phyloP scores from a whole-genome alignment of 139 green algal species.

The Chlamydomonas incerta region DNA sequence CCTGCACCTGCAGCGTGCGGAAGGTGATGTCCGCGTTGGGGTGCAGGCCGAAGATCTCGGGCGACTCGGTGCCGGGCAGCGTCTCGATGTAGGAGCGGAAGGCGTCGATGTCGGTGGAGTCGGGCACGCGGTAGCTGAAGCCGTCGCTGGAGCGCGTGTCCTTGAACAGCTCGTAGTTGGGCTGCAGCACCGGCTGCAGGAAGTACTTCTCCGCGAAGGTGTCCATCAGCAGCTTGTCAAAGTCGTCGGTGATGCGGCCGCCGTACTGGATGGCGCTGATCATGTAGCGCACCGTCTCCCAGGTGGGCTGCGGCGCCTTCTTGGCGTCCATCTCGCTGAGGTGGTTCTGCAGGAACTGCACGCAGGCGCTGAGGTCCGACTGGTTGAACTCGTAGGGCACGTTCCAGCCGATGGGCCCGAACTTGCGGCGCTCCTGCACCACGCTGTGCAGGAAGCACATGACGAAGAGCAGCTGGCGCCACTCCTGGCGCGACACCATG shows the following conservation, averaged over 20 bases:
- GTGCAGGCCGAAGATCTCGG: conserved; percentile 96
- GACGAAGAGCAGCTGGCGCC: conserved; percentile 93
- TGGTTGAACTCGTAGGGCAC: conserved; percentile 98
- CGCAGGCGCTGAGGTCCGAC: conserved; percentile 88
- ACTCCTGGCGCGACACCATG: conserved; percentile 82
- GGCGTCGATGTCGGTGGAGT: conserved; percentile 82
- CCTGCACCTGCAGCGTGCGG: conserved; percentile 86
- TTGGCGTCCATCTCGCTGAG: conserved; percentile 94
- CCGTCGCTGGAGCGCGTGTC: conserved; percentile 69
- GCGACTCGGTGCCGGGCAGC: conserved; percentile 79
- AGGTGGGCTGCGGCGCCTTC: conserved; percentile 75
- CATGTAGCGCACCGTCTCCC: conserved; percentile 94
- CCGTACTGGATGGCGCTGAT: conserved; percentile 94
- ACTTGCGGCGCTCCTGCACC: conserved; percentile 94
- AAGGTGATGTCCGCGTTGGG: conserved; percentile 96
- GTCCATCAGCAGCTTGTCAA: conserved; percentile 93
- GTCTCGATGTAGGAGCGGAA: conserved; percentile 86
- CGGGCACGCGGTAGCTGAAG: conserved; percentile 80
- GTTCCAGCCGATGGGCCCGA: conserved; percentile 95
- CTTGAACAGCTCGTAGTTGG: conserved; percentile 73
- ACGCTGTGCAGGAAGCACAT: conserved; percentile 94
- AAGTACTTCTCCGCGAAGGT: conserved; percentile 93
- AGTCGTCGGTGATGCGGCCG: conserved; percentile 96
- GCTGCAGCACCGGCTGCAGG: conserved; percentile 46
- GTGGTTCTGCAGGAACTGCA: conserved; percentile 95